Evolutionary conservation across 768 basidiomycete genomes (phyloP).

Genomic region (Amanita subjunquillea): DNA sequence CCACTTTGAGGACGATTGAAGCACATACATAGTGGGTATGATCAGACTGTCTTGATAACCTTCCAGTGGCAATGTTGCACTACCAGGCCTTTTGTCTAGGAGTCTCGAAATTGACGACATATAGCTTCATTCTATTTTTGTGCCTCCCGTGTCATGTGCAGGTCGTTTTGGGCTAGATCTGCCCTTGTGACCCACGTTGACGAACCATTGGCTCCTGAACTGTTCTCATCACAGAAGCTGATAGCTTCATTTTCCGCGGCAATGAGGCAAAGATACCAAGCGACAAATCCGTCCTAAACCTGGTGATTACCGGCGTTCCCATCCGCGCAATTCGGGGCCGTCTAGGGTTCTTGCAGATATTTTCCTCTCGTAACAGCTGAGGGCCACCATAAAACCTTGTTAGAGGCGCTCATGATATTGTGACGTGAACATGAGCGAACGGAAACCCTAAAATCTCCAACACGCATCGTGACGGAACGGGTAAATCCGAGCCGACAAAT

Average conservation of each 20-base stretch:
- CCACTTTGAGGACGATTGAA: no score
- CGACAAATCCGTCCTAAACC: neutral
- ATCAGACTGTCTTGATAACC: neutral
- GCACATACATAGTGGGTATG: neutral
- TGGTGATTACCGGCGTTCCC: conserved; percentile 6
- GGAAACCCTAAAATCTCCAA: neutral
- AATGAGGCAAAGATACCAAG: neutral
- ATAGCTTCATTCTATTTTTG: neutral
- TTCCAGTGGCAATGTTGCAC: neutral
- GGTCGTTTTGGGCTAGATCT: neutral
- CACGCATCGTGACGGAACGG: neutral
- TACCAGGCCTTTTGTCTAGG: neutral
- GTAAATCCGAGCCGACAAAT: conserved; percentile 1
- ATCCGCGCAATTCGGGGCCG: conserved; percentile 4
- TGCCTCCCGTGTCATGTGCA: neutral
- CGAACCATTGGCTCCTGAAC: neutral
- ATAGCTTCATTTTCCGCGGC: conserved; percentile 4
- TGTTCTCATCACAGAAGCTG: conserved; percentile 3
- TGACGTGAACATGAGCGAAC: neutral
- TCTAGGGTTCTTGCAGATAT: neutral
- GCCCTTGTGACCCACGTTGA: conserved; percentile 1
- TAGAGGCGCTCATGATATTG: neutral
- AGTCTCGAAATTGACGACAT: neutral
- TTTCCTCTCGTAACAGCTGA: neutral
- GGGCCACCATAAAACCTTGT: neutral